Conservation (phyloP, 495 filamentous ascomycete genomes). For the Viridothelium virens region DNA sequence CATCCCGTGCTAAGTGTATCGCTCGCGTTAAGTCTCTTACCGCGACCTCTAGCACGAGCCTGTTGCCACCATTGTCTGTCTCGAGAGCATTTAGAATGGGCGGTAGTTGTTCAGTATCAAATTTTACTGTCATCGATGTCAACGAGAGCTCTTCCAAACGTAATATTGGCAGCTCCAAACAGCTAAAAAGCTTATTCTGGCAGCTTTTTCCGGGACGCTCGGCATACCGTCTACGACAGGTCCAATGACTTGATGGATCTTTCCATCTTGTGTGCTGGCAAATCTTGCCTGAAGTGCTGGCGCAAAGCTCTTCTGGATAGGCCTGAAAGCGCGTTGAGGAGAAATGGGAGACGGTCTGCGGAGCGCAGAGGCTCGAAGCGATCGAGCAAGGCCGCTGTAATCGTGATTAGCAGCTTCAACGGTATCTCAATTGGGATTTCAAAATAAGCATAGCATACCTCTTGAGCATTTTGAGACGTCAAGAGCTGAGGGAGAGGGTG, state of each 20-base stretch:
- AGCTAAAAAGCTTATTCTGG: slow-evolving; percentile 19
- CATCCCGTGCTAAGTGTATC: slow-evolving; percentile 1
- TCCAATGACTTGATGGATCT: slow-evolving; percentile 52
- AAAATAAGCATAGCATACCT: slow-evolving; percentile 23
- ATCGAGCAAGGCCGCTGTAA: slow-evolving; percentile 34
- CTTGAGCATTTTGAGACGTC: slow-evolving; percentile 35
- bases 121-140: slow-evolving; percentile 63
- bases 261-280: slow-evolving; percentile 36
- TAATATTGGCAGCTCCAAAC: slow-evolving; percentile 21
- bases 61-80: slow-evolving; percentile 85
- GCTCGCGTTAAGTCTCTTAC: slow-evolving; percentile 49
- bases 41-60: slow-evolving; percentile 92
- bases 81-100: slow-evolving; percentile 95
- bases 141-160: slow-evolving; percentile 28
- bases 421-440: slow-evolving; percentile 25
- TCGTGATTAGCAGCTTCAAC: slow-evolving; percentile 20
- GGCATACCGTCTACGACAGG: slow-evolving; percentile 66
- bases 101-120: slow-evolving; percentile 88
- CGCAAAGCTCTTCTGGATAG: slow-evolving; percentile 31
- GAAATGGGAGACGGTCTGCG: slow-evolving; percentile 22
- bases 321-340: slow-evolving; percentile 31
- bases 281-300: slow-evolving; percentile 33
- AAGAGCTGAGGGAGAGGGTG: slow-evolving; percentile 19
- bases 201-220: not conserved
- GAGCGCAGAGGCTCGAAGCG: slow-evolving; percentile 28